Evolutionary conservation across 139 green algal genomes (phyloP).

Genomic region (Ettlia oleoabundans): DNA sequence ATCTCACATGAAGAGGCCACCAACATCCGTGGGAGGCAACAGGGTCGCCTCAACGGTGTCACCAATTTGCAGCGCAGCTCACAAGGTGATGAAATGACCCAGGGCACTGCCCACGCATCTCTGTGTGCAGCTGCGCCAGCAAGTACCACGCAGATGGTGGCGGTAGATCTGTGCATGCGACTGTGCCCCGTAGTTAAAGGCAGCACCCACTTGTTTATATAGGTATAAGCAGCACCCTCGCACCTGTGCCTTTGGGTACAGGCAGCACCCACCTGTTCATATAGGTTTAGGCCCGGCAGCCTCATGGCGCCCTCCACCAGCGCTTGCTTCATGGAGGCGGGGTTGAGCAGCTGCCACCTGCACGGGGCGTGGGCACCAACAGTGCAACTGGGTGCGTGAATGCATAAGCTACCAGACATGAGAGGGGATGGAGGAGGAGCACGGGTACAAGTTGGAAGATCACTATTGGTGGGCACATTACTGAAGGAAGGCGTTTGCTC

Average conservation of each 20-base stretch:
- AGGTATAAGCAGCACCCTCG: conserved; percentile 65
- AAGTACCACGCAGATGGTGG: not conserved
- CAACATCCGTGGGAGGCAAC: too few species aligned
- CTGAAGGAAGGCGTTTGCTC: too few species aligned
- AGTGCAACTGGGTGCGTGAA: not conserved
- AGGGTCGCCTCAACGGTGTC: too few species aligned
- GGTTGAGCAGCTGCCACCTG: conserved; percentile 90
- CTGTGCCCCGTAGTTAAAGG: not conserved
- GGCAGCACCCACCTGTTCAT: conserved; percentile 70
- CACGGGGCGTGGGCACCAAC: too few species aligned
- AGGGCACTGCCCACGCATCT: too few species aligned
- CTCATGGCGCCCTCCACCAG: conserved; percentile 90
- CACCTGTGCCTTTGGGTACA: not conserved
- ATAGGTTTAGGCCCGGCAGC: conserved; percentile 81
- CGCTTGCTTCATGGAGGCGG: conserved; percentile 98
- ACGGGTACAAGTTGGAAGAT: too few species aligned
- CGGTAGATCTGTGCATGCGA: too few species aligned
- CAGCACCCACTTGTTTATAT: conserved; percentile 75
- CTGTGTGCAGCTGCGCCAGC: too few species aligned
- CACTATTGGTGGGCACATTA: too few species aligned
- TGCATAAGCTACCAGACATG: not conserved
- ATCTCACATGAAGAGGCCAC: not conserved
- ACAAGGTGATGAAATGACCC: too few species aligned
- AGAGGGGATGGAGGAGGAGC: not conserved
- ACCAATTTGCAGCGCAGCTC: too few species aligned